Evolutionary conservation across 2,329 filamentous ascomycete species (phyloP), one percentile per base, ranked within the genome.

Genomic region (Thielaviopsis euricoi): DNA sequence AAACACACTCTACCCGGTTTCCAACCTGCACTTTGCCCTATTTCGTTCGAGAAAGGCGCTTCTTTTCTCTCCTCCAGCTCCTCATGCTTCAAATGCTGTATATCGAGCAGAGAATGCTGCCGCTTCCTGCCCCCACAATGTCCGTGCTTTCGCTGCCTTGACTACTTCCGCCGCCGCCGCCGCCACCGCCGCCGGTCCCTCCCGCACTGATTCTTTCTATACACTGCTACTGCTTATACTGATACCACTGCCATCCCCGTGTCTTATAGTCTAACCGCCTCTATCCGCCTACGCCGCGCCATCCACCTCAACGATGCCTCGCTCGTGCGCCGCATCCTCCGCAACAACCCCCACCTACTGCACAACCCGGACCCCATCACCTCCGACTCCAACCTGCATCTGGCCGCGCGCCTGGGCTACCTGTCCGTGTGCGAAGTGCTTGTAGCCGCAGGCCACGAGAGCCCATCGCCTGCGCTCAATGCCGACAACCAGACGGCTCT

Each of bases 341-440:
- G 77, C 62, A 83, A 83, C 60, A 82, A 91, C 66, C 86, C 85
- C 0, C 67, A 72, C 19, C 79, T 85, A 62, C 75, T 95, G 26
- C 83, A 85, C 66, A 95, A 95, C 66, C 87, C 89, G 2, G 87
- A 95, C 69, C 52, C 54, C 9, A 80, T 79, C 54, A 82, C 87
- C 63, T 86, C 85, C 68, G 93, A 94, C 72, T 91, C 88, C 2
- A 89, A 82, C 62, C 77, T 95, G 46, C 89, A 95, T 69, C 77
- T 95, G 2, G 87, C 89, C 50, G 86, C 86, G 12, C 80, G 80
- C 7, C 75, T 89, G 58, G 89, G 88, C 56, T 79, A 85, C 66
- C 74, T 81, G 7, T 73, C 82, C 52, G 84, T 93, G 64, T 84
- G 81, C 67, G 76, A 79, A 64, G 77, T 83, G 57, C 80, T 95